Base-by-base conservation (phyloP, 129 eudicot genomes). In the Artemisia annua region DNA sequence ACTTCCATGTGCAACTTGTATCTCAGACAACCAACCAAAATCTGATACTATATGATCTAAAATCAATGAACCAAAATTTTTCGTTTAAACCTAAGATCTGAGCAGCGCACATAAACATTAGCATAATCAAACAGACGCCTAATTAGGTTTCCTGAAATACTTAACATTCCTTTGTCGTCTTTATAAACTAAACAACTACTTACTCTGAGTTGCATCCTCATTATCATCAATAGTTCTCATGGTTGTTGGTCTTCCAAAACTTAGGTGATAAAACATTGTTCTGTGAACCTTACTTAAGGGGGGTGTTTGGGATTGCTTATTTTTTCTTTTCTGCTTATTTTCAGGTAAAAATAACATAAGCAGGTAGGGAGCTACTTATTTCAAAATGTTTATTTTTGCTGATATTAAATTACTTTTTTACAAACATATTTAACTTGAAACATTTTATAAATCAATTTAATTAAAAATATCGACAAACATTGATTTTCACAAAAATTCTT, bases 61-160 rank as follows among this genome's bases (percentile, higher is more conserved):
- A 67, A 46, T 51, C 66, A 64, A 53, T 4, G 6, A 63, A 19
- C 24, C 9, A 2, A 13, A 11, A 7, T 19, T 16, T 8, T 43
- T 39, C 43, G 11, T 54, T 55, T n/a, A 73, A 48, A 50, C 70
- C 49, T 44, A 18, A 3, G 19, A 19, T 22, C 22, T 9, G 44
- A 19, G 13, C 64, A 54, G 20, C 53, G n/a, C n/a, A n/a, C n/a
- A n/a, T 13, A 32, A 35, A 3, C 18, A 6, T 30, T 70, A 11
- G 48, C 16, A 14, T 57, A 3, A 71, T 10, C 15, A 35, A 71
- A 30, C 60, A 50, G 48, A 55, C 26, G 59, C 30, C 63, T 14
- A 8, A 52, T 51, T 35, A 20, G 26, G 54, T 69, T 69, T 69
- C 73, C 61, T 51, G n/a, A 15, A 26, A 69, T 16, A 24, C 17